Evolutionary conservation across 2,329 filamentous ascomycete genomes (phyloP).

Genomic region (Dothideomycetidae sp.): DNA sequence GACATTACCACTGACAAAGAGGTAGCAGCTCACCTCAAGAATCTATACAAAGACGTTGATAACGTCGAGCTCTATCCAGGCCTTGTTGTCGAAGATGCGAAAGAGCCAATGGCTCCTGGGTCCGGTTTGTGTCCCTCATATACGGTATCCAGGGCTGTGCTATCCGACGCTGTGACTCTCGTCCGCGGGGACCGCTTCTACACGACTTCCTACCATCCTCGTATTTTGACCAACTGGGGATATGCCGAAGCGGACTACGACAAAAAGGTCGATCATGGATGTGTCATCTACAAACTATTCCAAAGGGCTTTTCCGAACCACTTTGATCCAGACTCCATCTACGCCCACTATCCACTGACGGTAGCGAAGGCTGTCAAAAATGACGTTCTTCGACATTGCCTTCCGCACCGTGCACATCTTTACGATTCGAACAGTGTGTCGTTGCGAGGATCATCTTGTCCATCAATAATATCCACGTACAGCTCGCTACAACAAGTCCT

Average conservation of each 20-base stretch:
- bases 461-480: constrained; percentile 32
- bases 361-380: constrained; percentile 29
- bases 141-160: constrained; percentile 40
- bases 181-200: constrained; percentile 48
- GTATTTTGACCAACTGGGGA: constrained; percentile 27
- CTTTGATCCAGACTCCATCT: constrained; percentile 34
- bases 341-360: constrained; percentile 37
- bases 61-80: constrained; percentile 58
- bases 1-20: constrained; percentile 45
- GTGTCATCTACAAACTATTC: constrained; percentile 39
- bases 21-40: constrained; percentile 41
- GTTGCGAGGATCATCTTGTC: constrained; percentile 16
- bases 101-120: constrained; percentile 37
- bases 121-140: constrained; percentile 40
- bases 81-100: constrained; percentile 46
- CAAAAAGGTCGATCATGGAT: constrained; percentile 32
- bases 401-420: constrained; percentile 18
- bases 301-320: constrained; percentile 36
- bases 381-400: constrained; percentile 28
- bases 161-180: constrained; percentile 46
- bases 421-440: constrained; percentile 1
- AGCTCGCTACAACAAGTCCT: constrained; percentile 31
- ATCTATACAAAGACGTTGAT: constrained; percentile 49
- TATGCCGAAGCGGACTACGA: constrained; percentile 36
- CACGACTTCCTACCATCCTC: constrained; percentile 29